These are phyloP conservation scores for Brassica balearica DNA, from an alignment of 441 rosid species.

Conservation along the genomic window DNA sequence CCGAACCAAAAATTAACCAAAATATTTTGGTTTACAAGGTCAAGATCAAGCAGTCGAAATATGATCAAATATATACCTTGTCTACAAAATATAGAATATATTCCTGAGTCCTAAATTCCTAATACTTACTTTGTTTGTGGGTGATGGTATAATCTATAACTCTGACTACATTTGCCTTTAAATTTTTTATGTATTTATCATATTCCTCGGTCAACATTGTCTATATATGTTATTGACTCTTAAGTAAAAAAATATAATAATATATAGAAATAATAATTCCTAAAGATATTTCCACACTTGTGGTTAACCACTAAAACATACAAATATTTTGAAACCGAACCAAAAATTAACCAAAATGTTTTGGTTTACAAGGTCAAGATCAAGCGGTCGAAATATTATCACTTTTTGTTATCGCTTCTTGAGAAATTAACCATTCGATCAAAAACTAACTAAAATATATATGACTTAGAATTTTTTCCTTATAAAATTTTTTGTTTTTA, in stretches of 20 bases:
- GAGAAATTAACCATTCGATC: neutral
- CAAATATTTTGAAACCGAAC: neutral
- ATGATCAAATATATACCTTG: neutral
- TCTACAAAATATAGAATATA: slow-evolving; percentile 2
- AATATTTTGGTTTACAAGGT: neutral
- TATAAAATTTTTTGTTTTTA: neutral
- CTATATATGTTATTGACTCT: slow-evolving; percentile 3
- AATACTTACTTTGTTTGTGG: slow-evolving; percentile 2
- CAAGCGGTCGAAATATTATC: neutral
- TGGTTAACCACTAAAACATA: neutral
- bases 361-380: neutral
- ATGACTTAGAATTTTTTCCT: neutral
- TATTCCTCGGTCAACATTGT: neutral
- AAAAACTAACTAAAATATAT: neutral
- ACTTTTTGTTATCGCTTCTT: neutral
- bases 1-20: neutral
- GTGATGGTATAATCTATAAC: neutral
- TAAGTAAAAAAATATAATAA: neutral
- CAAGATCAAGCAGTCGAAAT: neutral
- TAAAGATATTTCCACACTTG: neutral
- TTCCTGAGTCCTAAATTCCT: slow-evolving; percentile 1
- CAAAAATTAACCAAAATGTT: neutral
- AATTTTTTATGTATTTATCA: neutral
- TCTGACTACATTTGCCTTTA: neutral
- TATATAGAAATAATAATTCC: neutral